These are phyloP conservation scores for Boletus rubropictus DNA, from an alignment of 768 basidiomycete genomes.

Conservation along the genomic window DNA sequence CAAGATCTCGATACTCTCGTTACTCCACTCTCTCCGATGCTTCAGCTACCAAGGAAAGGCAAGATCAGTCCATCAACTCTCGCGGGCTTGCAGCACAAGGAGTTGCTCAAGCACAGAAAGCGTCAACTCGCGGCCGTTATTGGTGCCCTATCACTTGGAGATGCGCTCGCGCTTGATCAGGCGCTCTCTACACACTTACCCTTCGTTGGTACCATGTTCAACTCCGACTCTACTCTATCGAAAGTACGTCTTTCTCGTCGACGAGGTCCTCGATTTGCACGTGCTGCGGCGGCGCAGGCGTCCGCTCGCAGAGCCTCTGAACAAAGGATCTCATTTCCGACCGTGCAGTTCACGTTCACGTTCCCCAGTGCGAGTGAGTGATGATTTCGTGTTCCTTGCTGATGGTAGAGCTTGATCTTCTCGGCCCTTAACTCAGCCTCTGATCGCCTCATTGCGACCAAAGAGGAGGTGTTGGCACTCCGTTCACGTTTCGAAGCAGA, in stretches of 20 bases:
- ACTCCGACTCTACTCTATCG: slow-evolving; percentile 24
- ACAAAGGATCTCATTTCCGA: slow-evolving; percentile 42
- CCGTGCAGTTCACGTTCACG: slow-evolving; percentile 52
- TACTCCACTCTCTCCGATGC: slow-evolving; percentile 17
- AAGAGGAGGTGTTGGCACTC: slow-evolving; percentile 60
- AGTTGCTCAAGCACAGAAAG: slow-evolving; percentile 61
- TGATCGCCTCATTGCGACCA: slow-evolving; percentile 62
- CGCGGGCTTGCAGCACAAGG: slow-evolving; percentile 71
- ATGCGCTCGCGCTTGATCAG: slow-evolving; percentile 72
- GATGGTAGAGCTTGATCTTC: slow-evolving; percentile 24
- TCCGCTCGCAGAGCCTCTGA: slow-evolving; percentile 4
- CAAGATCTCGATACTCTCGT: slow-evolving; percentile 21
- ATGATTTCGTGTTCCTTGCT: slow-evolving; percentile 20
- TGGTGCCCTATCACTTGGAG: slow-evolving; percentile 58
- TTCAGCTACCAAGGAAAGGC: slow-evolving; percentile 30
- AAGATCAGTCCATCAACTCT: slow-evolving; percentile 56
- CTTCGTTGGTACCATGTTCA: slow-evolving; percentile 33
- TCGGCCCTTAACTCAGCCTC: slow-evolving; percentile 47
- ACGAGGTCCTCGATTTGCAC: slow-evolving; percentile 45
- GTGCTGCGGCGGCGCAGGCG: slow-evolving; percentile 30
- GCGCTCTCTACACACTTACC: slow-evolving; percentile 51
- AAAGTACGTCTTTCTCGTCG: slow-evolving; percentile 54
- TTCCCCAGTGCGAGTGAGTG: slow-evolving; percentile 71
- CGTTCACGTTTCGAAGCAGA: slow-evolving; percentile 70
- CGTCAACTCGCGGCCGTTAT: slow-evolving; percentile 67